A percentile compares a stretch with the other conserved stretches of the same genome.
These are phyloP conservation scores for Emericellopsis terricola DNA, from an alignment of 495 filamentous ascomycete genomes.

Conservation along the genomic window DNA sequence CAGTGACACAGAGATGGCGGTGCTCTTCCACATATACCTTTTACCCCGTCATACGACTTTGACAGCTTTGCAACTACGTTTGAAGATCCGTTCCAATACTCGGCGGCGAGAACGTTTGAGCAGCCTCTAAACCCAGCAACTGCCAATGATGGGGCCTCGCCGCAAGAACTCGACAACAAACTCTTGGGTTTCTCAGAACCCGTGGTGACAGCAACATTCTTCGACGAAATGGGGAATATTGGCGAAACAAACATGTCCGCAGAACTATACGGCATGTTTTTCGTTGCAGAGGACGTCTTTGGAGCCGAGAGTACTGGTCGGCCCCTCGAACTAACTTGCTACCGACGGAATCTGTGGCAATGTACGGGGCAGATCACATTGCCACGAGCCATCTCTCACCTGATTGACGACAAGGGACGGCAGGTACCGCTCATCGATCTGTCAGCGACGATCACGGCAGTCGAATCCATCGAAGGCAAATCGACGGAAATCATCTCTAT, in stretches of 20 bases:
- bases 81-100: slow-evolving; percentile 46
- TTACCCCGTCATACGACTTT: slow-evolving; percentile 36
- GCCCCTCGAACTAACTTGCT: slow-evolving; percentile 77
- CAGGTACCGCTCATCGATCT: slow-evolving; percentile 56
- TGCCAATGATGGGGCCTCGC: slow-evolving; percentile 18
- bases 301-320: slow-evolving; percentile 26
- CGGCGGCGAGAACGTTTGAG: slow-evolving; percentile 32
- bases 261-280: slow-evolving; percentile 91
- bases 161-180: slow-evolving; percentile 22
- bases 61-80: slow-evolving; percentile 39
- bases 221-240: slow-evolving; percentile 16
- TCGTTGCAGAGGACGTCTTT: slow-evolving; percentile 60
- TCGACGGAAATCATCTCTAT: slow-evolving; percentile 81
- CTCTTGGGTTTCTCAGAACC: slow-evolving; percentile 58
- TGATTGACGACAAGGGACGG: slow-evolving; percentile 63
- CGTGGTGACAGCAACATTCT: slow-evolving; percentile 44
- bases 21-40: slow-evolving; percentile 25
- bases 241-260: slow-evolving; percentile 51
- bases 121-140: slow-evolving; percentile 17
- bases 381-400: slow-evolving; percentile 50
- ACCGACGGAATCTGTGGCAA: slow-evolving; percentile 79
- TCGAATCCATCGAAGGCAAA: slow-evolving; percentile 83
- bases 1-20: slow-evolving; percentile 17
- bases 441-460: slow-evolving; percentile 63
- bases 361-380: slow-evolving; percentile 69